These are phyloP conservation scores for Microstegium vimineum DNA, from an alignment of 176 grass and related monocot species.

Conservation along the genomic window DNA sequence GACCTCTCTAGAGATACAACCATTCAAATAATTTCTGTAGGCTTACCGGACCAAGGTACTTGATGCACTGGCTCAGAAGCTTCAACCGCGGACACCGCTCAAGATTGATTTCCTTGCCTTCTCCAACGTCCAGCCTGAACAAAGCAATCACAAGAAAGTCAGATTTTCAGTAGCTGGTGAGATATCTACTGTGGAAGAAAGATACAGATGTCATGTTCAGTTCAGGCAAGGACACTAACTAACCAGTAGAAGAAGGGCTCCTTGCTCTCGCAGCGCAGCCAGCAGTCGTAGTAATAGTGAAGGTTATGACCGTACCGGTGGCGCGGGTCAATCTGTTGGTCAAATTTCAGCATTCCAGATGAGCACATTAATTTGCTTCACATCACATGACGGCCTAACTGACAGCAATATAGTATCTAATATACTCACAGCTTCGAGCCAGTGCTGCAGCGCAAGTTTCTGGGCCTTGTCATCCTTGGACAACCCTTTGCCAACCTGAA, in stretches of 20 bases:
- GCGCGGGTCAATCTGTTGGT: slow-evolving; percentile 79
- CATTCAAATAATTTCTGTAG: background rate
- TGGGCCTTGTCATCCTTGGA: slow-evolving; percentile 85
- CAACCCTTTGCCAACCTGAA: slow-evolving; percentile 81
- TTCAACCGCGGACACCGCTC: slow-evolving; percentile 56
- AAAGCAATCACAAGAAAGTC: background rate
- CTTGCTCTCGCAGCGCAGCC: slow-evolving; percentile 82
- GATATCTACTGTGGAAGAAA: slow-evolving; percentile 10
- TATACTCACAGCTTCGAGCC: slow-evolving; percentile 82
- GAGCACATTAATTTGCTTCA: background rate
- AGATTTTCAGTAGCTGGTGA: background rate
- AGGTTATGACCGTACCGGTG: slow-evolving; percentile 97
- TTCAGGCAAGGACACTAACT: background rate
- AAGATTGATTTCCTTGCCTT: slow-evolving; percentile 85
- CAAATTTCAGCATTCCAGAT: background rate
- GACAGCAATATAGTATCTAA: background rate
- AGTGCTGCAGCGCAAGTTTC: slow-evolving; percentile 89
- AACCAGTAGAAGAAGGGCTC: slow-evolving; percentile 99
- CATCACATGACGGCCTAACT: background rate
- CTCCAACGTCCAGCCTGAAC: slow-evolving; percentile 82
- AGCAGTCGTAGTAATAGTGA: slow-evolving; percentile 87
- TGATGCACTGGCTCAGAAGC: slow-evolving; percentile 94
- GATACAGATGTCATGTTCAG: background rate
- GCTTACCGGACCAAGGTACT: slow-evolving; percentile 89
- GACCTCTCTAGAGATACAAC: background rate